Conservation (phyloP, 352 stramenopile species). For the Phytopythium montanum region DNA sequence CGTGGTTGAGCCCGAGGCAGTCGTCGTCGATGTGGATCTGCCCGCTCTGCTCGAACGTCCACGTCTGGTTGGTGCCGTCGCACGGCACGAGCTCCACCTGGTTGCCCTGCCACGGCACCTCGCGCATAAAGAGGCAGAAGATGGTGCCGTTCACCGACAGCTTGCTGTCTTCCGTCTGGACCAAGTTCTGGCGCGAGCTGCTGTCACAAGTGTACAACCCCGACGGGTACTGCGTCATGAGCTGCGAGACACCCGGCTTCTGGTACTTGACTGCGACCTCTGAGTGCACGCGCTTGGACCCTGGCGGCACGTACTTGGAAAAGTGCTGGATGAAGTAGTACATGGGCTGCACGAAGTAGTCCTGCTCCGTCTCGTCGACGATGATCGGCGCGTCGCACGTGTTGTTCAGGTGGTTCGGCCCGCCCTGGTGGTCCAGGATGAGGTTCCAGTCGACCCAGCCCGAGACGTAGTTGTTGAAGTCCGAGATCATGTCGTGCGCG, state of each 20-base stretch:
- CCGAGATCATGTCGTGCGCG: constrained; percentile 87
- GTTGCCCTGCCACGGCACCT: constrained; percentile 48
- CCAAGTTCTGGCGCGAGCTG: constrained; percentile 60
- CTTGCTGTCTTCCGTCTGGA: constrained; percentile 64
- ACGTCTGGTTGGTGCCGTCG: constrained; percentile 59
- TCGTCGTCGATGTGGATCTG: constrained; percentile 57
- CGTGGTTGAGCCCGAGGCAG: constrained; percentile 69
- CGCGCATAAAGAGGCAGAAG: constrained; percentile 59
- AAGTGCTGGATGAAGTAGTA: constrained; percentile 92
- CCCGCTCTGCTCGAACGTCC: constrained; percentile 46
- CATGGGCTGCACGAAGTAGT: constrained; percentile 86
- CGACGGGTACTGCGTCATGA: constrained; percentile 58
- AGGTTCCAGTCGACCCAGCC: constrained; percentile 95
- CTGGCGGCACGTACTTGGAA: constrained; percentile 80
- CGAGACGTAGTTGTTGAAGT: constrained; percentile 86
- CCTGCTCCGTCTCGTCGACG: constrained; percentile 48
- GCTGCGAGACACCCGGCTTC: constrained; percentile 51
- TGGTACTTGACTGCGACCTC: constrained; percentile 43
- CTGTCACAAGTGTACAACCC: constrained; percentile 58
- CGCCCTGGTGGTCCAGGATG: constrained; percentile 80
- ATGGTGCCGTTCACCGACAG: constrained; percentile 54
- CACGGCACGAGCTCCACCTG: constrained; percentile 71
- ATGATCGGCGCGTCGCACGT: constrained; percentile 80
- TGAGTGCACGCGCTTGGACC: constrained; percentile 63
- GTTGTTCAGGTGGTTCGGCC: constrained; percentile 87